Evolutionary conservation across 1,284 basidiomycete species (phyloP).

Genomic region (Microstroma glucosiphilum): DNA sequence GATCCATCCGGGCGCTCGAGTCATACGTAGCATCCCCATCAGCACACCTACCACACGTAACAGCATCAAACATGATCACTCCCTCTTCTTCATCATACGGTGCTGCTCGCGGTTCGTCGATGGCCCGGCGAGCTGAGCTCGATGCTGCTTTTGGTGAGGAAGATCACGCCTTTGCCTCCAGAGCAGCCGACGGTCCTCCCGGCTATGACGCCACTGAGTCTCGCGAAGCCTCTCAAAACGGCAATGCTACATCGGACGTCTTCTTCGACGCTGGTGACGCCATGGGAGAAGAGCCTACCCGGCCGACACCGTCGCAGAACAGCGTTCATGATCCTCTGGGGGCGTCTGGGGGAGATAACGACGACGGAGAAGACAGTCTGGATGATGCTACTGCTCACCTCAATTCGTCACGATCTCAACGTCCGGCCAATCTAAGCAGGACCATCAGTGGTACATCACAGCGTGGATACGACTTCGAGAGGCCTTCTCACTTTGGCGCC

Average conservation of each 20-base stretch:
- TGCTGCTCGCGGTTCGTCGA: too few relatives aligned
- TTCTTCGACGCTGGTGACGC: constrained; percentile 43
- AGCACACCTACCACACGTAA: too few relatives aligned
- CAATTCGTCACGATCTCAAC: constrained; percentile 8
- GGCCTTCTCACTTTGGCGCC: constrained; percentile 34
- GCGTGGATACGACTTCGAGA: constrained; percentile 35
- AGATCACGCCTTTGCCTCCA: neutral
- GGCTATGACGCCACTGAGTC: neutral
- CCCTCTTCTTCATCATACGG: too few relatives aligned
- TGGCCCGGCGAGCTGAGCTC: constrained; percentile 11
- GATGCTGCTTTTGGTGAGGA: constrained; percentile 24
- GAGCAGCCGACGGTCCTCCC: neutral
- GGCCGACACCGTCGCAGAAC: constrained; percentile 12
- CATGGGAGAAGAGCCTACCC: constrained; percentile 15
- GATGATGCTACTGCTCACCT: neutral
- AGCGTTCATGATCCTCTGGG: neutral
- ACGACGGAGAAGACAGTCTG: neutral
- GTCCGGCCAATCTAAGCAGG: constrained; percentile 3
- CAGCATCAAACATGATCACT: too few relatives aligned
- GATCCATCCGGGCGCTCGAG: too few relatives aligned
- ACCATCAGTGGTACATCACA: constrained; percentile 2
- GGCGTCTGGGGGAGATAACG: neutral
- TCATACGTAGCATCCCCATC: too few relatives aligned
- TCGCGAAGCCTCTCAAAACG: neutral
- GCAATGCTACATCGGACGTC: constrained; percentile 20